phyloP scores from a whole-genome alignment of 1,284 basidiomycete genomes.

The Rhodofomes roseus region DNA sequence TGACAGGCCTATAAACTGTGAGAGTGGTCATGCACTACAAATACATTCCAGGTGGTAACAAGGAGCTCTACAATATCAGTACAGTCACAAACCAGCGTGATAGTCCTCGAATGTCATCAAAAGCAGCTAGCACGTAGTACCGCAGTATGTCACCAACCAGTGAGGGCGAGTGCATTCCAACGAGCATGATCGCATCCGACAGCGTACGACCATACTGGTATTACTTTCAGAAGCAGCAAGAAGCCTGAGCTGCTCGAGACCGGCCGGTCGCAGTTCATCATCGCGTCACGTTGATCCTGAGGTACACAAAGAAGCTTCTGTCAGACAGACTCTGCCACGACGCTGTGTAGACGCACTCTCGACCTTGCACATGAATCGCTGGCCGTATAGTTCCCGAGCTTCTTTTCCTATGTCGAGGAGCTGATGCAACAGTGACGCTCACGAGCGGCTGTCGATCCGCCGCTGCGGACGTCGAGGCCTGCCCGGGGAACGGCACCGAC shows the following conservation, averaged over 20 bases:
- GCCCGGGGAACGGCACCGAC: conserved; percentile 5
- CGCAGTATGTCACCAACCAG: not conserved
- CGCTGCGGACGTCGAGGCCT: conserved; percentile 1
- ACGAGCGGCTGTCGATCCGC: conserved; percentile 16
- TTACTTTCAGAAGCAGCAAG: not conserved
- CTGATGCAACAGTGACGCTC: conserved; percentile 24
- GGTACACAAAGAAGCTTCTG: not conserved
- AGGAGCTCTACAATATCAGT: not conserved
- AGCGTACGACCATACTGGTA: not conserved
- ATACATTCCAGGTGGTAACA: not conserved
- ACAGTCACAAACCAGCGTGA: not conserved
- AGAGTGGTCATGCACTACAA: not conserved
- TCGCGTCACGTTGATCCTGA: conserved; percentile 7
- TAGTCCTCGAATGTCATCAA: not conserved
- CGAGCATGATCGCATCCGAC: not conserved
- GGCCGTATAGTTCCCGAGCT: conserved; percentile 27
- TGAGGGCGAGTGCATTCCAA: too few species aligned
- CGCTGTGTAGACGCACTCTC: conserved; percentile 8
- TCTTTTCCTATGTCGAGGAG: conserved; percentile 22
- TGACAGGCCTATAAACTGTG: not conserved
- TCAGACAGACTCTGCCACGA: not conserved
- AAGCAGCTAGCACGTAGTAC: not conserved
- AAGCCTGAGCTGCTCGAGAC: not conserved
- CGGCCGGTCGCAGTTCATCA: not conserved
- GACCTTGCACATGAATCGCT: conserved; percentile 27